Evolutionary conservation across 768 basidiomycete genomes (phyloP).

Genomic region (Podaxis sp.): DNA sequence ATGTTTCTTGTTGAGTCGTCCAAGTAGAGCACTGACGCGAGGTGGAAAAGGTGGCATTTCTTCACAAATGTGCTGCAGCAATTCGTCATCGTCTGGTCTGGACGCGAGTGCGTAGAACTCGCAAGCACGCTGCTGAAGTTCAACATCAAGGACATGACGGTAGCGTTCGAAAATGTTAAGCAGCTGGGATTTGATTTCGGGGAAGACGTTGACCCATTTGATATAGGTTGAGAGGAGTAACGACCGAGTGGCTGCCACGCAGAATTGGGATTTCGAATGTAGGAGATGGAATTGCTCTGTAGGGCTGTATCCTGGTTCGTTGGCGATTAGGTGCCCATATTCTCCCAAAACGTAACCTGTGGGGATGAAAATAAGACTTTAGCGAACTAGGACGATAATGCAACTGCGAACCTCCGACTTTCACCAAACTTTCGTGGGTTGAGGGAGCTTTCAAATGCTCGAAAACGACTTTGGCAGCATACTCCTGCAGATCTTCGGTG

Average conservation of each 20-base stretch:
- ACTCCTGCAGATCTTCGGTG: slow-evolving; percentile 95
- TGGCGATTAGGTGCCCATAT: slow-evolving; percentile 96
- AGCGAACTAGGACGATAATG: not conserved
- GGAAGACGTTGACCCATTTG: slow-evolving; percentile 99
- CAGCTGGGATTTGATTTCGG: slow-evolving; percentile 94
- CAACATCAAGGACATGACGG: slow-evolving; percentile 94
- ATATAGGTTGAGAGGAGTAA: slow-evolving; percentile 95
- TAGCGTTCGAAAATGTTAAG: slow-evolving; percentile 95
- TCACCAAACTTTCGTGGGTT: slow-evolving; percentile 90
- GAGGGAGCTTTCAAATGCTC: slow-evolving; percentile 83
- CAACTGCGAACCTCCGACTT: slow-evolving; percentile 75
- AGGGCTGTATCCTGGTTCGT: slow-evolving; percentile 90
- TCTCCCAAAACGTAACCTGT: slow-evolving; percentile 94
- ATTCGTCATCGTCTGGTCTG: slow-evolving; percentile 84
- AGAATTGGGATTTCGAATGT: slow-evolving; percentile 94
- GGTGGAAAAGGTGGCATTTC: slow-evolving; percentile 99
- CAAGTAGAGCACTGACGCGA: slow-evolving; percentile 85
- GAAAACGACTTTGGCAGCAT: slow-evolving; percentile 90
- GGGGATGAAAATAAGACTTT: not conserved
- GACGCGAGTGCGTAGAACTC: slow-evolving; percentile 90
- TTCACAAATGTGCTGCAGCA: slow-evolving; percentile 92
- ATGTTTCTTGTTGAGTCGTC: slow-evolving; percentile 83
- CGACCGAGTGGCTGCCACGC: slow-evolving; percentile 86
- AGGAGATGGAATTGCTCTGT: slow-evolving; percentile 90
- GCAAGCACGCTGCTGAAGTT: slow-evolving; percentile 97